These are phyloP conservation scores for Kodamaea sagamina DNA, from an alignment of 805 yeast genomes.

Conservation along the genomic window DNA sequence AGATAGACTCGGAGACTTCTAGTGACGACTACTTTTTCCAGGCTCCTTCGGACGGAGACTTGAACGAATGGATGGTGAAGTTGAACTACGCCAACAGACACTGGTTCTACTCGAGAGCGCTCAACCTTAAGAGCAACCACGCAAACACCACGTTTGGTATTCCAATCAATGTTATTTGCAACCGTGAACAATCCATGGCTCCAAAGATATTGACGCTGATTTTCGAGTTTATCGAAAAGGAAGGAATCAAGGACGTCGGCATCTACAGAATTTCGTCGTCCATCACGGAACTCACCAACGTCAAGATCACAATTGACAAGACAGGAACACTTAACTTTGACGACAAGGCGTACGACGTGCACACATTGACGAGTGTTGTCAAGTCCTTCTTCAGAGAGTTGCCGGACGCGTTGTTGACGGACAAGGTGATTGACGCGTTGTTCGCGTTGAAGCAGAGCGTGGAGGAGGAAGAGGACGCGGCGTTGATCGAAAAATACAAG, in stretches of 20 bases:
- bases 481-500: conserved; percentile 23
- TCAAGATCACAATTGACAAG: conserved; percentile 47
- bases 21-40: conserved; percentile 66
- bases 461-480: conserved; percentile 18
- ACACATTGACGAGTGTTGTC: conserved; percentile 85
- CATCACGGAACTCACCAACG: conserved; percentile 44
- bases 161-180: conserved; percentile 75
- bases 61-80: conserved; percentile 70
- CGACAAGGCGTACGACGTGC: conserved; percentile 64
- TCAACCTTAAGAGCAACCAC: conserved; percentile 28
- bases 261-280: conserved; percentile 73
- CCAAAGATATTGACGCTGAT: conserved; percentile 70
- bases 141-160: conserved; percentile 70
- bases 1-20: conserved; percentile 45
- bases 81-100: conserved; percentile 51
- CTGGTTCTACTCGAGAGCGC: conserved; percentile 52
- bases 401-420: conserved; percentile 80
- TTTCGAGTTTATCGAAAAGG: conserved; percentile 74
- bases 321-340: conserved; percentile 52
- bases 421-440: conserved; percentile 62
- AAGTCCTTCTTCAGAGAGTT: conserved; percentile 81
- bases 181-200: conserved; percentile 59
- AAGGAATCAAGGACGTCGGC: conserved; percentile 90
- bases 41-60: conserved; percentile 59
- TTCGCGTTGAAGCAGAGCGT: conserved; percentile 34